phyloP scores from a whole-genome alignment of 2,329 filamentous ascomycete species.

The Fusarium sp. region DNA sequence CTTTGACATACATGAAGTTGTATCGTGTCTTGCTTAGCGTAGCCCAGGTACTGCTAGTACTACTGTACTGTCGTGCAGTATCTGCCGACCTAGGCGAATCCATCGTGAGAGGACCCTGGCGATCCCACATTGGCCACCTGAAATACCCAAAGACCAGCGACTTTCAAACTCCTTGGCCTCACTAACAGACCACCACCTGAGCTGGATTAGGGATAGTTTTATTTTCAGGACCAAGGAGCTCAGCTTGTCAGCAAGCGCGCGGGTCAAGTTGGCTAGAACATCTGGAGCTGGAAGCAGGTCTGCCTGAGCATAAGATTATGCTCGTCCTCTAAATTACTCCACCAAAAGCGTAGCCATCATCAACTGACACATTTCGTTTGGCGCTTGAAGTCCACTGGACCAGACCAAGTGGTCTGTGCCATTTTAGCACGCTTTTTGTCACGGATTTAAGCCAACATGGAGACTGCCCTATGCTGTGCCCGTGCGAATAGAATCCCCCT shows the following conservation, averaged over 20 bases:
- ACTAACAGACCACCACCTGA: conserved; percentile 24
- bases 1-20: conserved; percentile 40
- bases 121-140: conserved; percentile 27
- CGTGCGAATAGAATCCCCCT: conserved; percentile 16
- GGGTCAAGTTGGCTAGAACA: conserved; percentile 2
- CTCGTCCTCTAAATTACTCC: conserved; percentile 15
- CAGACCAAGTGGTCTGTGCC: conserved; percentile 27
- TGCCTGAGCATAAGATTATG: conserved; percentile 26
- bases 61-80: conserved; percentile 16
- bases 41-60: not conserved
- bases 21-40: conserved; percentile 25
- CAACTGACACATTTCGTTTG: conserved; percentile 36
- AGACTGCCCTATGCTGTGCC: conserved; percentile 15
- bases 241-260: conserved; percentile 13
- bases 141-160: conserved; percentile 1
- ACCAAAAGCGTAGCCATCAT: conserved; percentile 24
- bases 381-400: conserved; percentile 15
- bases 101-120: conserved; percentile 38
- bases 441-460: conserved; percentile 13
- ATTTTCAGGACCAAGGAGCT: not conserved
- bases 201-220: not conserved
- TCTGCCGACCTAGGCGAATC: conserved; percentile 7
- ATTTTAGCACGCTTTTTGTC: conserved; percentile 25
- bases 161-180: conserved; percentile 21
- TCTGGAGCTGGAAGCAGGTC: conserved; percentile 31